Conservation (phyloP, 2,329 filamentous ascomycete genomes). For the Chrysoporthe austroafricana region DNA sequence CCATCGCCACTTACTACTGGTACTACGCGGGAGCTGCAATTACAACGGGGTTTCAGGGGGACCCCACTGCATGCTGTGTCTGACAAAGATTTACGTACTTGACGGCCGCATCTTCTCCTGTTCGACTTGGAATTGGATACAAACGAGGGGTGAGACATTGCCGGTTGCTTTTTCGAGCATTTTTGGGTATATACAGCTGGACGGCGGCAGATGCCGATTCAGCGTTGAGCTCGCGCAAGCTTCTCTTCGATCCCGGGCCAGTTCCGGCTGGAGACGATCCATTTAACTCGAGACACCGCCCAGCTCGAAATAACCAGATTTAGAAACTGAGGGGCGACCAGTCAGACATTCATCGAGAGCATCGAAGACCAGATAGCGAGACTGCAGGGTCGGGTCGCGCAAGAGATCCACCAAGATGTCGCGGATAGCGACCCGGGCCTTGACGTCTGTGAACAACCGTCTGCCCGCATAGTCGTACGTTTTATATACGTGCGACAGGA, state of each 20-base stretch:
- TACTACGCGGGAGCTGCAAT: no score
- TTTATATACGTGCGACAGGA: slow-evolving; percentile 40
- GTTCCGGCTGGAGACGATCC: slow-evolving; percentile 50
- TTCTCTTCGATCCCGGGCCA: slow-evolving; percentile 40
- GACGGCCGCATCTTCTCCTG: no score
- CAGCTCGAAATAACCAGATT: slow-evolving; percentile 39
- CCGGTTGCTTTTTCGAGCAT: no score
- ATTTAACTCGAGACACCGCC: slow-evolving; percentile 41
- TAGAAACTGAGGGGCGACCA: slow-evolving; percentile 39
- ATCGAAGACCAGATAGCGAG: slow-evolving; percentile 47
- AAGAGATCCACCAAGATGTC: slow-evolving; percentile 47
- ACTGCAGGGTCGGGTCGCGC: slow-evolving; percentile 37
- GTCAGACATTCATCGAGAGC: slow-evolving; percentile 51
- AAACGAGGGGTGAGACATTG: no score
- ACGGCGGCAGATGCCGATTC: slow-evolving; percentile 36
- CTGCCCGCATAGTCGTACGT: slow-evolving; percentile 38
- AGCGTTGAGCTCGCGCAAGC: slow-evolving; percentile 35
- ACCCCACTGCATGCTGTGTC: no score
- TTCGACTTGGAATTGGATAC: no score
- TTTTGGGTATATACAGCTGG: no score
- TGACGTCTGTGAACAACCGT: slow-evolving; percentile 41
- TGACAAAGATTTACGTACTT: no score
- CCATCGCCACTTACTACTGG: no score
- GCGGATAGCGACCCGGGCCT: slow-evolving; percentile 43
- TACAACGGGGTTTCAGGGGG: no score